Conservation (phyloP, 371 early-diverging fungal species). For the Ecytonucleospora hepatopenaei region DNA sequence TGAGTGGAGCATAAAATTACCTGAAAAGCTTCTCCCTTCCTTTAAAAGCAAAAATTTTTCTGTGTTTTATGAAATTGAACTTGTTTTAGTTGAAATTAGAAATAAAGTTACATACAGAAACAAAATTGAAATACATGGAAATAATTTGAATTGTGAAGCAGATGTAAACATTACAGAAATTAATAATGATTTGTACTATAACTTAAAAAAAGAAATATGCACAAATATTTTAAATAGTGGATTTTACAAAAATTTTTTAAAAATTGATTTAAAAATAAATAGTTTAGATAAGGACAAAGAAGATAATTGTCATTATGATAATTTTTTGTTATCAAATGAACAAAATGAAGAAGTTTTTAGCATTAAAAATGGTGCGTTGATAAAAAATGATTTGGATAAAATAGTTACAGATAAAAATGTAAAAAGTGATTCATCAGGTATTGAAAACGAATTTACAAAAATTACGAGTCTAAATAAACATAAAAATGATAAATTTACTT, state of each 20-base stretch:
- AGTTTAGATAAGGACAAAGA: too few species aligned
- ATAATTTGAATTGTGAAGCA: neutral
- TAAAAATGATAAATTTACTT: neutral
- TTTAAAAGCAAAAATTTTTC: neutral
- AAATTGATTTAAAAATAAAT: neutral
- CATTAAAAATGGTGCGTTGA: neutral
- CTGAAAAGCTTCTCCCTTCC: neutral
- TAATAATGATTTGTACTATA: neutral
- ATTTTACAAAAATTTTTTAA: neutral
- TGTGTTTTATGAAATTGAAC: neutral
- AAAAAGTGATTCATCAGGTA: too few species aligned
- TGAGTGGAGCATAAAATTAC: neutral
- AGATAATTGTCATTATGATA: neutral
- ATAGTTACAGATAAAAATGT: too few species aligned
- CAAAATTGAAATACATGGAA: neutral
- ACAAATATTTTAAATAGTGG: neutral
- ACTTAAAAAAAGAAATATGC: neutral
- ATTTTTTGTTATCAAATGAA: too few species aligned
- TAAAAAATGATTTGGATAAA: too few species aligned
- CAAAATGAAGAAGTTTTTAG: neutral
- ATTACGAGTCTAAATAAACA: neutral
- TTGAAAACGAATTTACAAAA: too few species aligned
- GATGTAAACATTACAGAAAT: neutral
- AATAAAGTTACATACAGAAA: neutral
- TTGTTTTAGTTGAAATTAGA: neutral